These are phyloP conservation scores for Penicillium parvum DNA, from an alignment of 495 filamentous ascomycete genomes.

Conservation along the genomic window DNA sequence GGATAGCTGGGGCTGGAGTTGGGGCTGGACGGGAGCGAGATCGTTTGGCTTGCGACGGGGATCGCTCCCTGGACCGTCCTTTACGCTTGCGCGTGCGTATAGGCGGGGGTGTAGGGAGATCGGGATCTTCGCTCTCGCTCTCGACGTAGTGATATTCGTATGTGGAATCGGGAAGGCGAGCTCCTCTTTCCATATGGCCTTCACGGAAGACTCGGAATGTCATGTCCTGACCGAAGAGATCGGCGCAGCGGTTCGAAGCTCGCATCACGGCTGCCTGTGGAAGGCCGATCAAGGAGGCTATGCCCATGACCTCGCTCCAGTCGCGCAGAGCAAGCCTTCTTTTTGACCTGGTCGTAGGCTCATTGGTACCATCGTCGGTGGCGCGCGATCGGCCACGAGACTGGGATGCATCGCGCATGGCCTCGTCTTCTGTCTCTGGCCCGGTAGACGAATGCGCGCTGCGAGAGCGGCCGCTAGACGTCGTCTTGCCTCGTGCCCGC, in stretches of 20 bases:
- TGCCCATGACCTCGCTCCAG: constrained; percentile 75
- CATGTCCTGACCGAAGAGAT: constrained; percentile 65
- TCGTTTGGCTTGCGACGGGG: neutral
- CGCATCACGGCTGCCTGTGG: constrained; percentile 56
- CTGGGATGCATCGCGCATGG: constrained; percentile 11
- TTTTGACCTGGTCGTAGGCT: constrained; percentile 1
- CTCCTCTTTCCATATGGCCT: constrained; percentile 23
- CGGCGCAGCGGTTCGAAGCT: constrained; percentile 63
- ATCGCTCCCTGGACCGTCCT: neutral
- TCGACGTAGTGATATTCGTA: constrained; percentile 28
- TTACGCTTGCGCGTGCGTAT: constrained; percentile 1
- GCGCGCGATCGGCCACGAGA: constrained; percentile 17
- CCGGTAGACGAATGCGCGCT: constrained; percentile 3
- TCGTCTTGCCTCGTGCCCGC: constrained; percentile 8
- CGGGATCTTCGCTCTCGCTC: constrained; percentile 15
- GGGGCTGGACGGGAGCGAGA: neutral
- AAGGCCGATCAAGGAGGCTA: constrained; percentile 68
- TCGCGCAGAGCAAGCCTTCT: constrained; percentile 53
- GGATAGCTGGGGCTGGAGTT: neutral
- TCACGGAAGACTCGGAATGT: constrained; percentile 53
- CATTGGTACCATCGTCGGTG: neutral
- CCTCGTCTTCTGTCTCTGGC: constrained; percentile 2
- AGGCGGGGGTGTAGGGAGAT: constrained; percentile 2
- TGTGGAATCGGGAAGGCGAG: constrained; percentile 9
- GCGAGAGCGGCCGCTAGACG: constrained; percentile 9